A percentile compares a stretch with the other conserved stretches of the same genome.
These are phyloP conservation scores for Ambrosia trifida DNA, from an alignment of 129 eudicot genomes.

Conservation along the genomic window DNA sequence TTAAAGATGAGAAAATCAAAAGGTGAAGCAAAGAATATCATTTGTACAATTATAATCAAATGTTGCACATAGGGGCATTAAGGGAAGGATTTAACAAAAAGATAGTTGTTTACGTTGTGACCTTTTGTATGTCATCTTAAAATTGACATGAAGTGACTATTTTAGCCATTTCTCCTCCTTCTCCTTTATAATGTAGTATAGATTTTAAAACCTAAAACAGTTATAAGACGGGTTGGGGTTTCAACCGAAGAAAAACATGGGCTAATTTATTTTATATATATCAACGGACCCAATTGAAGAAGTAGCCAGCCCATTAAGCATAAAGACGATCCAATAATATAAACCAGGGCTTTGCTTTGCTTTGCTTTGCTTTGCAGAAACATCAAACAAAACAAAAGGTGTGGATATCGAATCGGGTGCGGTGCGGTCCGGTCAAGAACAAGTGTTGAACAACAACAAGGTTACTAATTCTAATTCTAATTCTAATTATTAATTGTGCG, in stretches of 20 bases:
- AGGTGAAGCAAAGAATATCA: too few species aligned
- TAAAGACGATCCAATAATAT: neutral
- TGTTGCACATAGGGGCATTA: too few species aligned
- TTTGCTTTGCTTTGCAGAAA: conserved; percentile 13
- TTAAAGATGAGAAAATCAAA: too few species aligned
- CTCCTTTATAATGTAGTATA: too few species aligned
- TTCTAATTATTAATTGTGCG: neutral
- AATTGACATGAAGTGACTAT: too few species aligned
- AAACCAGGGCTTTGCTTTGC: conserved; percentile 22
- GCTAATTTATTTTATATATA: neutral
- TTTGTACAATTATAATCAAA: too few species aligned
- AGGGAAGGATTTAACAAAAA: too few species aligned
- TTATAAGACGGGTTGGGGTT: neutral
- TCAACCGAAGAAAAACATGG: neutral
- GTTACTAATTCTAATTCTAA: conserved; percentile 11
- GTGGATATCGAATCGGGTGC: conserved; percentile 2
- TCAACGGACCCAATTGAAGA: conserved; percentile 6
- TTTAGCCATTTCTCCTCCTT: too few species aligned
- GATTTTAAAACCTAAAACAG: neutral
- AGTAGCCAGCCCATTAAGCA: neutral
- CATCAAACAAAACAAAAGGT: neutral
- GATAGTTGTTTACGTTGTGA: too few species aligned
- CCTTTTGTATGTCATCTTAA: too few species aligned
- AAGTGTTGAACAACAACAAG: conserved; percentile 19
- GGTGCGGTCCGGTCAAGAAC: conserved; percentile 17